Conservation (phyloP, 2,329 filamentous ascomycete species). For the Alternaria incomplexa region DNA sequence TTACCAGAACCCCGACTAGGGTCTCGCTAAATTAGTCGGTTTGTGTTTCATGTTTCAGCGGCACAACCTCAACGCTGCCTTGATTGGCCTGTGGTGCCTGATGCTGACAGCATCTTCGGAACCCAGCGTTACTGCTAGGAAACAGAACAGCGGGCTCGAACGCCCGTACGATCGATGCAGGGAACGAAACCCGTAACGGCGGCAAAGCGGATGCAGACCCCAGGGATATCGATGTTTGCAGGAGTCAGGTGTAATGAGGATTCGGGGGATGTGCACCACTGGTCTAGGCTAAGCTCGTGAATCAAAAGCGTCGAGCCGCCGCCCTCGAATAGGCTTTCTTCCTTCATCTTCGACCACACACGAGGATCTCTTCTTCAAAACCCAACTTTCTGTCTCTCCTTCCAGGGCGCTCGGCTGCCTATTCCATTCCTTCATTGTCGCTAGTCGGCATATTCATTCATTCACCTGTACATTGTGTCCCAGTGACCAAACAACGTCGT, state of each 20-base stretch:
- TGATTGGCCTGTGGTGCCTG: conserved; percentile 35
- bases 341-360: conserved; percentile 30
- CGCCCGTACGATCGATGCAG: conserved; percentile 29
- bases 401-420: conserved; percentile 32
- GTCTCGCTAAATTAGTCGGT: conserved; percentile 27
- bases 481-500: conserved; percentile 35
- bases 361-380: conserved; percentile 27
- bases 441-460: conserved; percentile 46
- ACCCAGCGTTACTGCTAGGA: conserved; percentile 21
- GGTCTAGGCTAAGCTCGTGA: conserved; percentile 8
- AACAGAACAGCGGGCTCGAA: conserved; percentile 23
- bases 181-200: conserved; percentile 28
- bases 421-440: conserved; percentile 44
- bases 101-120: conserved; percentile 31
- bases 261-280: conserved; percentile 1
- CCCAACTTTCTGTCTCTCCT: conserved; percentile 43
- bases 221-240: conserved; percentile 19
- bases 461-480: conserved; percentile 37
- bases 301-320: conserved; percentile 31
- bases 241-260: conserved; percentile 5
- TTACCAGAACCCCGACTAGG: conserved; percentile 20
- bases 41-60: conserved; percentile 41
- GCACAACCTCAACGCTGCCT: conserved; percentile 4
- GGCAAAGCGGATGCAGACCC: conserved; percentile 19
- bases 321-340: conserved; percentile 3